Percentiles rank a stretch among this genome's conserved stretches.
phyloP scores from a whole-genome alignment of 2,329 filamentous ascomycete genomes.

The Coniochaeta hoffmannii region DNA sequence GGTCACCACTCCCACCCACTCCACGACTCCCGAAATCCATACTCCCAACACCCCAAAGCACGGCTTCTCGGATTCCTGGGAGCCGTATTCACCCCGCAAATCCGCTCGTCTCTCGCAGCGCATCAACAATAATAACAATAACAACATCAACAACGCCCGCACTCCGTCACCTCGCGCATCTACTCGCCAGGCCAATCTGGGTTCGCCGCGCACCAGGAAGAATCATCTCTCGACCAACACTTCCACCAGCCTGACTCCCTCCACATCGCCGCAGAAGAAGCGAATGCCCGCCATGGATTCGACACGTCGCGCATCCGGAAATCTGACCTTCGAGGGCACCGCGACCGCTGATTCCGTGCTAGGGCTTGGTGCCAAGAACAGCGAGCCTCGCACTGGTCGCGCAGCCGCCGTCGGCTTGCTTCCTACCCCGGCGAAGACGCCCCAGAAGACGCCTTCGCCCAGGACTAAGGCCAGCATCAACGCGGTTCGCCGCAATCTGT shows the following conservation, averaged over 20 bases:
- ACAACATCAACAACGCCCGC: slow-evolving; percentile 28
- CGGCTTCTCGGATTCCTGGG: slow-evolving; percentile 61
- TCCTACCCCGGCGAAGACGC: slow-evolving; percentile 74
- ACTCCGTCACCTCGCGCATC: slow-evolving; percentile 44
- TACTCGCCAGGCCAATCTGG: slow-evolving; percentile 18
- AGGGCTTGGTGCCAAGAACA: slow-evolving; percentile 21
- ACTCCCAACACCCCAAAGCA: slow-evolving; percentile 64
- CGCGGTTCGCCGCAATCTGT: slow-evolving; percentile 53
- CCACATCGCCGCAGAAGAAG: slow-evolving; percentile 45
- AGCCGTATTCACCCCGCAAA: slow-evolving; percentile 66
- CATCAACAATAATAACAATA: slow-evolving; percentile 22
- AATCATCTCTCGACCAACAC: slow-evolving; percentile 5
- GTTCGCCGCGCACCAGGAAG: slow-evolving; percentile 20
- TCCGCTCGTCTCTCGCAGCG: slow-evolving; percentile 57
- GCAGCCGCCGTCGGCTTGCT: slow-evolving; percentile 45
- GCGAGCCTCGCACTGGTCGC: slow-evolving; percentile 21
- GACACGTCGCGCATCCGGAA: slow-evolving; percentile 37
- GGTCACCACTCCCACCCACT: slow-evolving; percentile 56
- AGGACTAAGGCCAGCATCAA: slow-evolving; percentile 44
- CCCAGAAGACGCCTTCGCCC: slow-evolving; percentile 51
- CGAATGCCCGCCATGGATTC: slow-evolving; percentile 37
- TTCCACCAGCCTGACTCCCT: slow-evolving; percentile 28
- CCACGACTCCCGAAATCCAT: slow-evolving; percentile 50
- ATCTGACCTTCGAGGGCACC: slow-evolving; percentile 35
- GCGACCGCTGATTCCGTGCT: slow-evolving; percentile 35